Percentiles rank a stretch among this genome's conserved stretches.
Evolutionary conservation across 2,329 filamentous ascomycete species (phyloP).

Genomic region (Geoglossum cookeanum): DNA sequence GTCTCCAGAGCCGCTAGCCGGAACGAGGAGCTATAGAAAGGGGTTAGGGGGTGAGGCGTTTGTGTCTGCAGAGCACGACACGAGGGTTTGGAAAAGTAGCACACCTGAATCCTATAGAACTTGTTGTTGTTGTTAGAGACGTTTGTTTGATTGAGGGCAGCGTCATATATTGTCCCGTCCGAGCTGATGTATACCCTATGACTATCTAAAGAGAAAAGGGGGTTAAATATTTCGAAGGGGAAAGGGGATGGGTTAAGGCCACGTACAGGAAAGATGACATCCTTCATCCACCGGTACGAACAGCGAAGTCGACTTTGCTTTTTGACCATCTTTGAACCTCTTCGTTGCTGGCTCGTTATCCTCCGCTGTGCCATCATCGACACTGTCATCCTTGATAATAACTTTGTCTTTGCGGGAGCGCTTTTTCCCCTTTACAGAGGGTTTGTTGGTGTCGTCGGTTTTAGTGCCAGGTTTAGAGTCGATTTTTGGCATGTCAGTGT

Average conservation of each 20-base stretch:
- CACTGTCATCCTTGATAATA: constrained; percentile 12
- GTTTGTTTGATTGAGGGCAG: constrained; percentile 10
- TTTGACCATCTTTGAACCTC: constrained; percentile 26
- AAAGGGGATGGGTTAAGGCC: not conserved
- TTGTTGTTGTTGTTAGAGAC: constrained; percentile 51
- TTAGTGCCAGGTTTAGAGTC: constrained; percentile 14
- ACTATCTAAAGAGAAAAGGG: constrained; percentile 6
- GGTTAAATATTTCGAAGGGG: not conserved
- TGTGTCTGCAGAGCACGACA: too few species aligned
- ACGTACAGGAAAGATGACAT: constrained; percentile 16
- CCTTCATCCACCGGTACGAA: constrained; percentile 29
- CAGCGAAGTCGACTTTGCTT: constrained; percentile 24
- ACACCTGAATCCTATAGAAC: constrained; percentile 56
- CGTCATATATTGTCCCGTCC: constrained; percentile 7
- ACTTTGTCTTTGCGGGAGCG: constrained; percentile 10
- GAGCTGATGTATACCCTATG: not conserved
- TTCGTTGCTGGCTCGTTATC: constrained; percentile 14
- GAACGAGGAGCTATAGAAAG: constrained; percentile 1
- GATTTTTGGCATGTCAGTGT: constrained; percentile 11
- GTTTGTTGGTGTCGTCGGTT: constrained; percentile 14
- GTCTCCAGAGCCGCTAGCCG: constrained; percentile 23
- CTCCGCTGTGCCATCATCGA: constrained; percentile 8
- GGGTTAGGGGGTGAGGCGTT: not conserved
- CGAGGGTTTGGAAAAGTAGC: constrained; percentile 2
- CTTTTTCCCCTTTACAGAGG: constrained; percentile 11